Percentiles rank a stretch among this genome's conserved stretches.
These are phyloP conservation scores for Licmophora abbreviata DNA, from an alignment of 108 stramenopile genomes.

Conservation along the genomic window DNA sequence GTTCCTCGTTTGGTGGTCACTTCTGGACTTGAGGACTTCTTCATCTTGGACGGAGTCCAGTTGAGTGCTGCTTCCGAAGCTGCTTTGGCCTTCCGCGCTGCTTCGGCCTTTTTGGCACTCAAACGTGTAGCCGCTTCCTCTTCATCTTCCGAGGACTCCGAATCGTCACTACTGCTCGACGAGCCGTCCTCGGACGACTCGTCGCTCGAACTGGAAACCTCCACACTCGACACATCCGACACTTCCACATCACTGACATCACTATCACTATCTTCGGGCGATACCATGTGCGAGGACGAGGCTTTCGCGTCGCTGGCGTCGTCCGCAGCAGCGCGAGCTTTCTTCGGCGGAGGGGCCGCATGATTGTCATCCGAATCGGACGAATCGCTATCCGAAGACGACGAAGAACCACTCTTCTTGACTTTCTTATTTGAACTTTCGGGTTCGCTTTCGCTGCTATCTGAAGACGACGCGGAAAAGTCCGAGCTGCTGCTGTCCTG, in stretches of 20 bases:
- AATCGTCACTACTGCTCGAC: constrained; percentile 12
- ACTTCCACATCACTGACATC: constrained; percentile 87
- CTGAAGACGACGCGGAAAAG: constrained; percentile 6
- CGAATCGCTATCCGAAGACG: constrained; percentile 8
- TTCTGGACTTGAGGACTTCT: constrained; percentile 21
- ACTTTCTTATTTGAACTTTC: constrained; percentile 5
- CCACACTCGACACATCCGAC: constrained; percentile 78
- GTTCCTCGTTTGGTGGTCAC: constrained; percentile 53
- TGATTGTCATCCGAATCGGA: constrained; percentile 14
- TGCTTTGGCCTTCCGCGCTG: constrained; percentile 53
- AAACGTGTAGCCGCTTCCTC: constrained; percentile 35
- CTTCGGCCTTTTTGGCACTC: constrained; percentile 30
- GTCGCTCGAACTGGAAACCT: constrained; percentile 34
- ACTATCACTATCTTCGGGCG: constrained; percentile 39
- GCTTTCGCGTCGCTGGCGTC: not conserved
- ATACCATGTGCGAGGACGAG: constrained; percentile 2
- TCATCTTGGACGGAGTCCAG: constrained; percentile 65
- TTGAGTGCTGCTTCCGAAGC: constrained; percentile 78
- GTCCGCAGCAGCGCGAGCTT: not conserved
- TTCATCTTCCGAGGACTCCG: constrained; percentile 23
- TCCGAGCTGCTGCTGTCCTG: constrained; percentile 3
- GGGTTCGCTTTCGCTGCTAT: not conserved
- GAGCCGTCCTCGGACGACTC: constrained; percentile 16
- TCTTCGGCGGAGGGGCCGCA: not conserved
- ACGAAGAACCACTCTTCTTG: constrained; percentile 1